Evolutionary conservation across 345 rosid genomes (phyloP), one percentile per base, ranked within the genome.

Genomic region (Arabis hirsuta): DNA sequence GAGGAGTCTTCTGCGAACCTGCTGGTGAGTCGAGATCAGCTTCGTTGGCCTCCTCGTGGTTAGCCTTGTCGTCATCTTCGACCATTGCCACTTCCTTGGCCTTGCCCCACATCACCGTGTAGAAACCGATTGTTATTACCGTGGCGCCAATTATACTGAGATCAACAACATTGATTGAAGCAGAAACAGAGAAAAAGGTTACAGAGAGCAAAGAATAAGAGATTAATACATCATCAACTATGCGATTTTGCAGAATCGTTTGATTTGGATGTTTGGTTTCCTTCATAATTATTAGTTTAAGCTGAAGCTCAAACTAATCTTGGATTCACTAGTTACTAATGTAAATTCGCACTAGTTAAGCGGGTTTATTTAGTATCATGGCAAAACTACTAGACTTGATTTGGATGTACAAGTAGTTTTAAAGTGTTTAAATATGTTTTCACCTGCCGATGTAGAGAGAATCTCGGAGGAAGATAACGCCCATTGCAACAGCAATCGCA

Each of bases 61-160:
- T 72, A 47, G 59, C 58, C 62, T 27, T 68, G 6, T 42, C 77
- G 51, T 3, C 66, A 12, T 82, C 96, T 55, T 84, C 91, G 31
- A 36, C 76, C 57, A 81, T 59, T 26, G 81, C 89, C 19, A 45
- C 68, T 73, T 93, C 94, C 67, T 85, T 89, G 6, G 84, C 76
- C 78, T 93, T 90, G 9, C 98, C 97, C 98, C 98, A 93, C 85
- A 93, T 86, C 13, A 90, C 92, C 1, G 86, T 86, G 53, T 90
- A 90, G 66, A 93, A 93, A 43, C 98, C 97, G 0, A 85, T 39
- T 1, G 97, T 83, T 75, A 93, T 89, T 19, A 85, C 77, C 2
- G 82, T 79, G 58, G 96, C 96, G 27, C 97, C 98, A 2, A 88
- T 76, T 12, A 90, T 67, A 61, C 98, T 90, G 84, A 48, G 6